Percentiles rank a stretch among this genome's conserved stretches.
phyloP scores from a whole-genome alignment of 495 filamentous ascomycete species.

The Geoglossum glabrum region DNA sequence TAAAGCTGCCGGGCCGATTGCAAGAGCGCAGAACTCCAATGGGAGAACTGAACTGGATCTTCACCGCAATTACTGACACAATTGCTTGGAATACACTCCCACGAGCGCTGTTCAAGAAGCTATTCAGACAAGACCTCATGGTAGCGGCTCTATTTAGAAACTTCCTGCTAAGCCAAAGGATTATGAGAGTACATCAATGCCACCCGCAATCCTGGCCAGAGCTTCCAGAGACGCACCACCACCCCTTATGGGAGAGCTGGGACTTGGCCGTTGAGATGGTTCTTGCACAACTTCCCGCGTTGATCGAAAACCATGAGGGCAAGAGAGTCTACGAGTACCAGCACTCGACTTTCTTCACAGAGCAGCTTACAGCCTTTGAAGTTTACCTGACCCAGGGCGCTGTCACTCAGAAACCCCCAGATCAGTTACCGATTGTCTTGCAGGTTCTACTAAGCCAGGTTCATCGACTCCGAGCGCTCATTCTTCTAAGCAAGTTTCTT shows the following conservation, averaged over 20 bases:
- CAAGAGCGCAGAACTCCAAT: slow-evolving; percentile 89
- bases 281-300: slow-evolving; percentile 63
- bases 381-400: slow-evolving; percentile 85
- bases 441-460: slow-evolving; percentile 93
- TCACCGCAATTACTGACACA: slow-evolving; percentile 95
- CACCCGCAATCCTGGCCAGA: slow-evolving; percentile 76
- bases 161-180: slow-evolving; percentile 80
- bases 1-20: slow-evolving; percentile 61
- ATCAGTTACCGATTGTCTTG: slow-evolving; percentile 87
- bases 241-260: slow-evolving; percentile 94
- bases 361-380: slow-evolving; percentile 94
- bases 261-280: slow-evolving; percentile 94
- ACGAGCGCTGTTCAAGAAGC: slow-evolving; percentile 77
- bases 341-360: slow-evolving; percentile 88
- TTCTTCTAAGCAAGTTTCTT: slow-evolving; percentile 80
- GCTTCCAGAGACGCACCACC: slow-evolving; percentile 78
- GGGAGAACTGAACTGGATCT: slow-evolving; percentile 97
- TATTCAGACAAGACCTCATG: slow-evolving; percentile 98
- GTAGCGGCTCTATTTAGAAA: slow-evolving; percentile 92
- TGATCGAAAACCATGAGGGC: slow-evolving; percentile 58
- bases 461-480: slow-evolving; percentile 78
- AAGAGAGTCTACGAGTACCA: slow-evolving; percentile 71
- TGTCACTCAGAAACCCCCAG: slow-evolving; percentile 63
- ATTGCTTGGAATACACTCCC: slow-evolving; percentile 95
- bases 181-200: slow-evolving; percentile 90